A percentile compares a stretch with the other conserved stretches of the same genome.
These are phyloP conservation scores for Blepharisma undulans DNA, from an alignment of 169 alveolate species.

Conservation along the genomic window DNA sequence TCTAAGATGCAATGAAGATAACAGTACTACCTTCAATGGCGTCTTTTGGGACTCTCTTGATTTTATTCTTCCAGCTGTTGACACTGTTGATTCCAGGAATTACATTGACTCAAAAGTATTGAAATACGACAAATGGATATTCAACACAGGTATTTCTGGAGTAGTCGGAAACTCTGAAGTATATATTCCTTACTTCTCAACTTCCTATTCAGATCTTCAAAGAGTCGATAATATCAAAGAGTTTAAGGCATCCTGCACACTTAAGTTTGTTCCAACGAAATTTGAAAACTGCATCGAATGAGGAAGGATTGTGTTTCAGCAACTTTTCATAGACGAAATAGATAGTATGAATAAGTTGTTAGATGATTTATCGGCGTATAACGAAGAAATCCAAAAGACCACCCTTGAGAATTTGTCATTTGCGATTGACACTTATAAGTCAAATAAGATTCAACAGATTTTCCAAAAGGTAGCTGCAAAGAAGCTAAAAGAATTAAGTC, in stretches of 20 bases:
- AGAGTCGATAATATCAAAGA: conserved; percentile 99
- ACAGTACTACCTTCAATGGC: conserved; percentile 95
- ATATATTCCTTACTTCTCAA: conserved; percentile 94
- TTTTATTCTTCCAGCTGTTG: conserved; percentile 96
- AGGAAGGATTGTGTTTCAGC: conserved; percentile 97
- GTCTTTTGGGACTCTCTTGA: conserved; percentile 95
- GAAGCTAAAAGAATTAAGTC: too few species aligned
- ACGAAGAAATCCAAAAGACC: too few species aligned
- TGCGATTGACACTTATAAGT: too few species aligned
- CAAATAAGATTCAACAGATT: too few species aligned
- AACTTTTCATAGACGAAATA: conserved; percentile 93
- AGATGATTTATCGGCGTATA: too few species aligned
- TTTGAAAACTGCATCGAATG: conserved; percentile 98
- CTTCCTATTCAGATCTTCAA: conserved; percentile 96
- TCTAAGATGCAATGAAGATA: conserved; percentile 93
- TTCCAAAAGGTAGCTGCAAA: too few species aligned
- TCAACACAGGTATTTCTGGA: conserved; percentile 99
- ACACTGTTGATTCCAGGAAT: conserved; percentile 94
- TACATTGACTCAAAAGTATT: conserved; percentile 97
- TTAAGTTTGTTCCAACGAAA: conserved; percentile 96
- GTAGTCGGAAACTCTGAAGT: conserved; percentile 96
- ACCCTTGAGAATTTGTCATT: too few species aligned
- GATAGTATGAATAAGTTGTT: too few species aligned
- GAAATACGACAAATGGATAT: conserved; percentile 96
- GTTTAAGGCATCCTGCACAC: conserved; percentile 93